Evolutionary conservation across 2,329 filamentous ascomycete genomes (phyloP).

Genomic region (Ophiostoma angusticollis): DNA sequence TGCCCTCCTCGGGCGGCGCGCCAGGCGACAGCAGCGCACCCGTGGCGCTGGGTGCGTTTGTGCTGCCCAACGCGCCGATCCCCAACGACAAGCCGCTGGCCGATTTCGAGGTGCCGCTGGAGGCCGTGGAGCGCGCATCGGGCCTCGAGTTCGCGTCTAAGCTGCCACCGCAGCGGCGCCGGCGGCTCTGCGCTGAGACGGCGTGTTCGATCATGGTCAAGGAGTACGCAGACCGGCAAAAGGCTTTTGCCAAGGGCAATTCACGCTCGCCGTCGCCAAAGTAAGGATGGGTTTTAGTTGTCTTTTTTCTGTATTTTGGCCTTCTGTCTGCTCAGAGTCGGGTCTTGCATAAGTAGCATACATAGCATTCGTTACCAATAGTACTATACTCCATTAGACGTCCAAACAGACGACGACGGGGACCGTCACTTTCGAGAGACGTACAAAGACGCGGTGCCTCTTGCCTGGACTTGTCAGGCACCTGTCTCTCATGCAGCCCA

Average conservation of each 20-base stretch:
- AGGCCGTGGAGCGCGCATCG: slow-evolving; percentile 82
- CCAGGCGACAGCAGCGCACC: slow-evolving; percentile 41
- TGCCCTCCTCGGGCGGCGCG: slow-evolving; percentile 47
- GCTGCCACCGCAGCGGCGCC: slow-evolving; percentile 59
- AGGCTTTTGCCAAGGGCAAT: slow-evolving; percentile 33
- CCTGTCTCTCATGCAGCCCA: too few relatives aligned
- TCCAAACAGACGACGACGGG: too few relatives aligned
- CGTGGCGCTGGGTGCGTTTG: slow-evolving; percentile 86
- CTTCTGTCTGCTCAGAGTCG: too few relatives aligned
- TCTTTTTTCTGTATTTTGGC: slow-evolving; percentile 12
- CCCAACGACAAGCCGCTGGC: slow-evolving; percentile 73
- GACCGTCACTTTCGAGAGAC: too few relatives aligned
- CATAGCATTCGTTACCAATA: too few relatives aligned
- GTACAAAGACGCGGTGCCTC: too few relatives aligned
- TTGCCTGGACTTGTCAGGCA: too few relatives aligned
- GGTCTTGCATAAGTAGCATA: too few relatives aligned
- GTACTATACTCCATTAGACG: too few relatives aligned
- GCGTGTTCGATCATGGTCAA: slow-evolving; percentile 70
- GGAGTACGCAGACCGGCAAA: slow-evolving; percentile 57
- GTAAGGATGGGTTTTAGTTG: not conserved
- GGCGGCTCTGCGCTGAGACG: slow-evolving; percentile 75
- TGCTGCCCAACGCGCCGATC: slow-evolving; percentile 84
- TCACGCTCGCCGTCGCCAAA: slow-evolving; percentile 6
- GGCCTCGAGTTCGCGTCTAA: slow-evolving; percentile 83
- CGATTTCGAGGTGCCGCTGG: slow-evolving; percentile 90